Evolutionary conservation across 1,284 basidiomycete genomes (phyloP).

Genomic region (Phellinidium pouzarii): DNA sequence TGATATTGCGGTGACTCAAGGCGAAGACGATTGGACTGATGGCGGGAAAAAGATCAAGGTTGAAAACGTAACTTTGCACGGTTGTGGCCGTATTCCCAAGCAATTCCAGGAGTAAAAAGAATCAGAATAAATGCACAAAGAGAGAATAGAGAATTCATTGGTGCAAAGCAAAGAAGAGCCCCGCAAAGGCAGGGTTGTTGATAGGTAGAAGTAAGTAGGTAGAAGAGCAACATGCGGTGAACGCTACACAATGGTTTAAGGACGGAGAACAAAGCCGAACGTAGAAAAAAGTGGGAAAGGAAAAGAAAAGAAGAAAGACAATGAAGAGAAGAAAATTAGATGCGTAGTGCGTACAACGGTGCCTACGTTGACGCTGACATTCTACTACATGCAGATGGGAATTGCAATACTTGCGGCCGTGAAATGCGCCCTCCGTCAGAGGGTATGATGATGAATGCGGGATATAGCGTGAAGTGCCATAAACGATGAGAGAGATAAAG

Average conservation of each 20-base stretch:
- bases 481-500: slow-evolving; percentile 19
- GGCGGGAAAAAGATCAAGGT: background rate
- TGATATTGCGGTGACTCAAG: background rate
- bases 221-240: background rate
- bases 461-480: slow-evolving; percentile 16
- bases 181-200: background rate
- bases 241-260: background rate
- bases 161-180: background rate
- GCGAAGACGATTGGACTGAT: background rate
- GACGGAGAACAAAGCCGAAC: background rate
- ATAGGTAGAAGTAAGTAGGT: background rate
- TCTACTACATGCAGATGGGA: slow-evolving; percentile 18
- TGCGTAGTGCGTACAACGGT: background rate
- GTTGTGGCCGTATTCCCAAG: background rate
- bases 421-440: slow-evolving; percentile 18
- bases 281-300: background rate
- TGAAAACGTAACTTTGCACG: background rate
- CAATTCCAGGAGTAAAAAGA: background rate
- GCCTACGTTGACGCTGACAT: slow-evolving; percentile 14
- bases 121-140: background rate
- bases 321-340: background rate
- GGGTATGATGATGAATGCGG: slow-evolving; percentile 24
- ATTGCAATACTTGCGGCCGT: slow-evolving; percentile 17
- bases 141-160: background rate
- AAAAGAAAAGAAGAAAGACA: background rate